Percentiles rank a stretch among this genome's conserved stretches.
phyloP scores from a whole-genome alignment of 1,284 basidiomycete genomes.

The Ceratobasidium sp. region DNA sequence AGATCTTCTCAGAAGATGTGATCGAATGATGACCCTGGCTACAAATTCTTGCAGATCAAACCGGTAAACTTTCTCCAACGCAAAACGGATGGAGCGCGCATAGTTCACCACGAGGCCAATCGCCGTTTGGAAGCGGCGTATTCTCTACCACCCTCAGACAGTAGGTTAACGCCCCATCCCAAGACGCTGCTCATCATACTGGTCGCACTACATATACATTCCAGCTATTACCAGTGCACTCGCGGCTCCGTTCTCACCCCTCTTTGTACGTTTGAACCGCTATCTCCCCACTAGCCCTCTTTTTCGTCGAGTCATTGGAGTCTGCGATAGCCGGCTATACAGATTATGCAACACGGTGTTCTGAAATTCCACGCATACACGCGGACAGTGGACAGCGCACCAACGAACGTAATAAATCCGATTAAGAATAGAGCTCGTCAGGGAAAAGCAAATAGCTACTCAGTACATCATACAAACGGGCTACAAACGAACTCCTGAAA shows the following conservation, averaged over 20 bases:
- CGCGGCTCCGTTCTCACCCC: neutral
- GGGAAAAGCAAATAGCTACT: constrained; percentile 8
- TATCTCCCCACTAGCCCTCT: neutral
- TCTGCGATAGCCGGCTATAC: no score
- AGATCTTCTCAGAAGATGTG: no score
- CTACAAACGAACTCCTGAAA: neutral
- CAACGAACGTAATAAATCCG: neutral
- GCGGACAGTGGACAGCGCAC: neutral
- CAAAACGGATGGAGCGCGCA: no score
- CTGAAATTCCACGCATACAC: neutral
- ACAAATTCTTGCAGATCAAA: no score
- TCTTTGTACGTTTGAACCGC: neutral
- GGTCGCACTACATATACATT: neutral
- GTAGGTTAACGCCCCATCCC: no score
- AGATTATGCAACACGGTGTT: neutral
- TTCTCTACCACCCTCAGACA: no score
- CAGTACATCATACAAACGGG: constrained; percentile 7
- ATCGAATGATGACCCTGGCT: no score
- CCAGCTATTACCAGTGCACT: neutral
- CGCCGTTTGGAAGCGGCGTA: no score
- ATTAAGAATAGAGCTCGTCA: neutral
- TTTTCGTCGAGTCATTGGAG: no score
- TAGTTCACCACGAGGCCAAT: no score
- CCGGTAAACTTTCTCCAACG: no score
- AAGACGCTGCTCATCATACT: neutral